phyloP scores from a whole-genome alignment of 768 basidiomycete genomes.

The Termitomyces sp. region DNA sequence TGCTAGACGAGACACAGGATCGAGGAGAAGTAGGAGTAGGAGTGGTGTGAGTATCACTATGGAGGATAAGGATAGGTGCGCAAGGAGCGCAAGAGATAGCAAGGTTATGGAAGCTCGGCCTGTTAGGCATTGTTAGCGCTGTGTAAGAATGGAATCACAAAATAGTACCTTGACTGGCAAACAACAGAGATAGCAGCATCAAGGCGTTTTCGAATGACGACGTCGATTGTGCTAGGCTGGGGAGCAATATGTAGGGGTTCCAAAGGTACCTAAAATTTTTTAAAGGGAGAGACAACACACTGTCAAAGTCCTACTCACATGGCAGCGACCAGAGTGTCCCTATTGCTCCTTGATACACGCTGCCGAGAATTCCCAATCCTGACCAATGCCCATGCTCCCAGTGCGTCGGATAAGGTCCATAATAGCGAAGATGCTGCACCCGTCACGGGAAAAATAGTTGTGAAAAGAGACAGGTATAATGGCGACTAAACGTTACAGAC shows the following conservation, averaged over 20 bases:
- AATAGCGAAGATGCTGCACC: conserved; percentile 42
- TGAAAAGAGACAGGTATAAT: conserved; percentile 69
- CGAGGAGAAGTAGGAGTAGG: conserved; percentile 53
- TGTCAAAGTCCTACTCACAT: conserved; percentile 40
- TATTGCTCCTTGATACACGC: conserved; percentile 35
- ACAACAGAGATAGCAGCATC: conserved; percentile 59
- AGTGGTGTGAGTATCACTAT: conserved; percentile 62
- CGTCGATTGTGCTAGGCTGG: conserved; percentile 77
- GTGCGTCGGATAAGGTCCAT: conserved; percentile 67
- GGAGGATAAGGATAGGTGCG: conserved; percentile 70
- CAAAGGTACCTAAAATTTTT: conserved; percentile 61
- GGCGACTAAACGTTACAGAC: conserved; percentile 53
- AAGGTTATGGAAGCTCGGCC: conserved; percentile 55
- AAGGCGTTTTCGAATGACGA: conserved; percentile 78
- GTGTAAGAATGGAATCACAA: neutral
- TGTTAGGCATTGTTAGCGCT: conserved; percentile 21
- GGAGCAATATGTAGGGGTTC: conserved; percentile 83
- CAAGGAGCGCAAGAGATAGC: conserved; percentile 62
- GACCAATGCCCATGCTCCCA: conserved; percentile 64
- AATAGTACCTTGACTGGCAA: conserved; percentile 55
- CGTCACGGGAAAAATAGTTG: conserved; percentile 58
- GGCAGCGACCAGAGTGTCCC: conserved; percentile 59
- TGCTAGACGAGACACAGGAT: conserved; percentile 63
- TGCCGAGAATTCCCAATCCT: conserved; percentile 64
- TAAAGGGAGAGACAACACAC: neutral